Percentiles rank a stretch among this genome's conserved stretches.
Conservation (phyloP, 148 eudicot genomes). For the Chenopodium album region DNA sequence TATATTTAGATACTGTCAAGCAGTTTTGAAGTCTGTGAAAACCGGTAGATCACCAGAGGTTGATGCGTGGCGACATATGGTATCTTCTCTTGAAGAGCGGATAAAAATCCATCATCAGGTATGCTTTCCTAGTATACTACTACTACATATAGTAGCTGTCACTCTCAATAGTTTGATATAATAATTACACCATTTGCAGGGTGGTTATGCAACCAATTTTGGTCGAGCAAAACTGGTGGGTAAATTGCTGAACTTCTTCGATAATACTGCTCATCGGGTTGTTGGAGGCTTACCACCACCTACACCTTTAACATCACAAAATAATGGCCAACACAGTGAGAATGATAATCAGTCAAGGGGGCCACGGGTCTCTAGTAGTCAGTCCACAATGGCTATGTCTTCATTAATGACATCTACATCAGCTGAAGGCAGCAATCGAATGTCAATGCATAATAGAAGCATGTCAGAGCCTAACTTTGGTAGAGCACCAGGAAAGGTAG, state of each 20-base stretch:
- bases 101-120: conserved; percentile 79
- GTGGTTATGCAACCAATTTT: conserved; percentile 69
- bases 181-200: conserved; percentile 44
- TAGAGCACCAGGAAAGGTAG: conserved; percentile 74
- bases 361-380: conserved; percentile 66
- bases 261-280: conserved; percentile 83
- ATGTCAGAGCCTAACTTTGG: conserved; percentile 87
- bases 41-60: conserved; percentile 75
- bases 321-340: conserved; percentile 45
- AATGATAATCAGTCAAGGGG: conserved; percentile 46
- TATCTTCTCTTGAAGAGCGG: conserved; percentile 81
- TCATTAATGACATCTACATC: conserved; percentile 67
- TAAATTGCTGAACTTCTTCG: conserved; percentile 70
- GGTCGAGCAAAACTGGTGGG: conserved; percentile 74
- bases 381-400: conserved; percentile 92
- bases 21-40: conserved; percentile 59
- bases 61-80: conserved; percentile 59
- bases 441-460: conserved; percentile 64
- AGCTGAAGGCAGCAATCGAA: conserved; percentile 46
- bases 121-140: conserved; percentile 7
- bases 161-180: background rate
- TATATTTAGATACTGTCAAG: conserved; percentile 75
- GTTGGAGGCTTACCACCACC: conserved; percentile 89
- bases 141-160: background rate
- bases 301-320: conserved; percentile 42